phyloP scores from a whole-genome alignment of 441 rosid species.

The Biscutella laevigata region DNA sequence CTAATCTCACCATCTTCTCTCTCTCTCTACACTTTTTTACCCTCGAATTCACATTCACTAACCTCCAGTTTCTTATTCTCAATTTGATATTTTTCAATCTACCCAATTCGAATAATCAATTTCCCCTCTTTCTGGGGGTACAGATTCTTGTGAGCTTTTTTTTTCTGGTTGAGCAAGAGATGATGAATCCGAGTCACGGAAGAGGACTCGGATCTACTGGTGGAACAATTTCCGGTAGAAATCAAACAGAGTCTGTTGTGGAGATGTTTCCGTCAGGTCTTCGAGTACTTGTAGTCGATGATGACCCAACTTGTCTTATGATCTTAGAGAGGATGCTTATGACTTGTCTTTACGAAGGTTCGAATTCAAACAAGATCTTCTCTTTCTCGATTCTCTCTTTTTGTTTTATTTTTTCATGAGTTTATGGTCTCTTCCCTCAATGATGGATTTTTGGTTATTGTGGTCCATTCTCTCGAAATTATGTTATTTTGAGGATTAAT shows the following conservation, averaged over 20 bases:
- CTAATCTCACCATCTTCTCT: slow-evolving; percentile 23
- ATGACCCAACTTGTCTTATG: slow-evolving; percentile 86
- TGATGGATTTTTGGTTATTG: slow-evolving; percentile 17
- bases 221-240: slow-evolving; percentile 18
- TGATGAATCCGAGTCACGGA: slow-evolving; percentile 30
- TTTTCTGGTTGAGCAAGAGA: not conserved
- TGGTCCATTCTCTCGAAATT: slow-evolving; percentile 23
- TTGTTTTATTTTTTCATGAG: not conserved
- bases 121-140: slow-evolving; percentile 14
- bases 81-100: not conserved
- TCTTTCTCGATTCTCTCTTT: not conserved
- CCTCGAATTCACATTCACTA: slow-evolving; percentile 15
- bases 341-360: slow-evolving; percentile 73
- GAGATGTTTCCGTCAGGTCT: slow-evolving; percentile 56
- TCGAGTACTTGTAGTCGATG: slow-evolving; percentile 83
- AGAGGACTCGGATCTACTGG: slow-evolving; percentile 25
- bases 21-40: not conserved
- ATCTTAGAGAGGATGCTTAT: slow-evolving; percentile 84
- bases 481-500: slow-evolving; percentile 25
- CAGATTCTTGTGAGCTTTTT: slow-evolving; percentile 1
- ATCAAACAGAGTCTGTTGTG: slow-evolving; percentile 9
- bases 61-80: slow-evolving; percentile 16
- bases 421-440: slow-evolving; percentile 19
- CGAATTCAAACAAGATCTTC: slow-evolving; percentile 8
- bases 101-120: slow-evolving; percentile 16